Evolutionary conservation across 2,329 filamentous ascomycete species (phyloP), one percentile per base, ranked within the genome.

Genomic region (Ophiostoma novo-ulmi): DNA sequence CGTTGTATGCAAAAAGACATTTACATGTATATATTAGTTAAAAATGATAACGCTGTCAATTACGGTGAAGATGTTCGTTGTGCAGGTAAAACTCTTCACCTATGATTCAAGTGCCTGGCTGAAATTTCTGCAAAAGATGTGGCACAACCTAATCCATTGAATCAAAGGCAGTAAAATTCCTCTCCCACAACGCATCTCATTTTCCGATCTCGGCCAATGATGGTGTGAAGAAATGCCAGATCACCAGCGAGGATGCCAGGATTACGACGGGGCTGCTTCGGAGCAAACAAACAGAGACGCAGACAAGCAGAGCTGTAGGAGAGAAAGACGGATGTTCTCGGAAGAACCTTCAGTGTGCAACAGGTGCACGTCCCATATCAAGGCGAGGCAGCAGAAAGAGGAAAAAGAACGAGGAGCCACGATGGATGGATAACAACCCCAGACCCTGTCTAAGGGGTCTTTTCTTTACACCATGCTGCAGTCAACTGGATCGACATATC

Each of bases 121-220:
- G 6, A 63, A 63, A 63, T 63, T 6, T 63, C 58, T 63, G 58
- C 22, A 63, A 63, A 63, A 26, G 58, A 13, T 63, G 58, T 58
- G 52, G n/a, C 52, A 26, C 22, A 63, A 17, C 1, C 58, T 26
- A 17, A 14, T 14, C 52, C 8, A 58, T 13, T 6, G 22, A 35
- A 26, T 5, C 22, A 1, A 35, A 17, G 14, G 52, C n/a, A 26
- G 26, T 22, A 31, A 63, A 63, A 63, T 2, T 35, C 58, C 13
- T 36, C 58, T 35, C 20, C 26, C 36, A 17, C 26, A 35, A 63
- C 58, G 58, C 26, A 36, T 14, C 14, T 63, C 35, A 26, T 63
- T 63, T 63, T 63, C 58, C 58, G 58, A 63, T 63, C 6, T 63
- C 58, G 58, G 58, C 58, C 58, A 63, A 58, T 58, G 58, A 63